Base-by-base conservation (phyloP, 2,329 filamentous ascomycete genomes). In the Nannizzia gypsea region DNA sequence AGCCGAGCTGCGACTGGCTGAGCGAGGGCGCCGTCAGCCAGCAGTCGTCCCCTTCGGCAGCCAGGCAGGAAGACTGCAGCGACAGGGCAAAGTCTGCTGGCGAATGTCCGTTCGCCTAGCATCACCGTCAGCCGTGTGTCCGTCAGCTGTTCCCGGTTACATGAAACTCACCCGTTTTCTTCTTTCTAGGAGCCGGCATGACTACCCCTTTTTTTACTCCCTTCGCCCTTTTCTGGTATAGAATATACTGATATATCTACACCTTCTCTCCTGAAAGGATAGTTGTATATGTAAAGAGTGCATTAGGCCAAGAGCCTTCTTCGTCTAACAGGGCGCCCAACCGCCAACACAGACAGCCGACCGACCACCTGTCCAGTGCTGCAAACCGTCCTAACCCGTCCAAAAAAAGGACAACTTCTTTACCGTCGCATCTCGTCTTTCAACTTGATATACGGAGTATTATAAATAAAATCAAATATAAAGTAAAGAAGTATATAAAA, bases 21-120 rank as follows among this genome's bases (percentile, higher is more conserved):
- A 74, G 64, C 50, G 71, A 69, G 20, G 59, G 61, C 17, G 72
- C 72, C 22, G 71, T 73, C 13, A 70, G 59, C 72, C 72, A 73
- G 62, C 31, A 9, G 31, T 63, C 61, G 50, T 70, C 62, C 40
- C 60, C 31, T 6, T 58, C 22, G 6, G 60, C 63, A 6, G 64
- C 58, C 31, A 73, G 46, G 8, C 60, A 26, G 1, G 70, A 72
- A 5, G 64, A 61, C 55, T 64, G 59, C 8, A 72, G 60, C 0
- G 69, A 72, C 22, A 71, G 66, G 3, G 61, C 56, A 61, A 60
- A 62, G 26, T 40, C 54, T 13, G 31, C 28, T 13, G 54, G 54
- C 5, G 54, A 56, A n/a, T n/a, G 54, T 56, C 31, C 31, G 26
- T 13, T 38, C 54, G 20, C 31, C 54, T 56, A 20, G 28, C 22